Conservation (phyloP, 2,329 filamentous ascomycete species). For the Bipolaris victoriae region DNA sequence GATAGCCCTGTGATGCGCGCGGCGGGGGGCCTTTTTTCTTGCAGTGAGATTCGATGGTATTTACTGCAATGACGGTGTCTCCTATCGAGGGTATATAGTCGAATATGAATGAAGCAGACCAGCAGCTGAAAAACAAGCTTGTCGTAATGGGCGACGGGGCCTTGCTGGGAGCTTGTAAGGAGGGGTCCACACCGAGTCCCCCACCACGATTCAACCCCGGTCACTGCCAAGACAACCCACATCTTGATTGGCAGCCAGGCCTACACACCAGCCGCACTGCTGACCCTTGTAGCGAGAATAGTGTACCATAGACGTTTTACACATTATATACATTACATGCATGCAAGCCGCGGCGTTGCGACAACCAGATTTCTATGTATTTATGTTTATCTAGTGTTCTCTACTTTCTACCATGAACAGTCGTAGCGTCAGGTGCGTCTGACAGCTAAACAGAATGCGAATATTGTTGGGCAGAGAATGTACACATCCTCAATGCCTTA, state of each 20-base stretch:
- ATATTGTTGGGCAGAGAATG: background rate
- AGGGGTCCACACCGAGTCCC: conserved; percentile 17
- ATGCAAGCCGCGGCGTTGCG: background rate
- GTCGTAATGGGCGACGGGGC: background rate
- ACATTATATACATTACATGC: too few relatives aligned
- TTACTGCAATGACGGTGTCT: background rate
- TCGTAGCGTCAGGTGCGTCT: background rate
- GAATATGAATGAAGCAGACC: background rate
- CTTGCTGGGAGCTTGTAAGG: conserved; percentile 4
- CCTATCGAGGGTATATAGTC: background rate
- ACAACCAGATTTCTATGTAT: conserved; percentile 1
- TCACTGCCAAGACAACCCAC: conserved; percentile 4
- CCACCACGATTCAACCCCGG: conserved; percentile 11
- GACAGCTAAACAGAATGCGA: background rate
- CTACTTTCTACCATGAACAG: background rate
- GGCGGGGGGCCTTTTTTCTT: conserved; percentile 2
- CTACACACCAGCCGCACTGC: background rate
- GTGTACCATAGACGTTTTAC: background rate
- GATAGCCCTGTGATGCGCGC: conserved; percentile 9
- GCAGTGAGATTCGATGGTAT: background rate
- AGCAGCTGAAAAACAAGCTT: background rate
- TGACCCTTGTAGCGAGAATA: background rate
- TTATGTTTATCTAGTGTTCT: background rate
- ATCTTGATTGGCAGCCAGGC: background rate
- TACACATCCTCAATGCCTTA: conserved; percentile 36